Evolutionary conservation across 2,329 filamentous ascomycete genomes (phyloP).

Genomic region (Proliferodiscus dingleyae): DNA sequence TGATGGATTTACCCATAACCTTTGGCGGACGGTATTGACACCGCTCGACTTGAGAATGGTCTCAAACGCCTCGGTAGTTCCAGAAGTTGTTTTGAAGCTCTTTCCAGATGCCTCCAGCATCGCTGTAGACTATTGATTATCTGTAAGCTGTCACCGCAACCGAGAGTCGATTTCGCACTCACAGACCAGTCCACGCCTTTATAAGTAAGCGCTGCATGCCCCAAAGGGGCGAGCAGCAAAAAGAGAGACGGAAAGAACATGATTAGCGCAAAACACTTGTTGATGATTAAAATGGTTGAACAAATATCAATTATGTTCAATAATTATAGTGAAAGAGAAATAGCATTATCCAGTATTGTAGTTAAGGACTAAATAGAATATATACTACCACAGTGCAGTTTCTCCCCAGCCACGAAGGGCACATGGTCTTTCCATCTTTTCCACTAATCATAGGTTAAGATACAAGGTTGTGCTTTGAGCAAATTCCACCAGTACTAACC

Average conservation of each 20-base stretch:
- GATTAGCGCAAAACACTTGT: not conserved
- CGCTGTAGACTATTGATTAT: conserved; percentile 55
- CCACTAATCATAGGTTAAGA: too few species aligned
- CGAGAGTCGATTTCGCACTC: too few species aligned
- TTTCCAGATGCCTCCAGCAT: conserved; percentile 59
- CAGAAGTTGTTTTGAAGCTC: conserved; percentile 53
- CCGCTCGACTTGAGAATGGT: conserved; percentile 56
- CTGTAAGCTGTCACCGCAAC: too few species aligned
- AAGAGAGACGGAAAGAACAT: conserved; percentile 8
- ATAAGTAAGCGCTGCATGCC: conserved; percentile 46
- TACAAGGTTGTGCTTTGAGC: too few species aligned
- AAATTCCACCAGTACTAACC: too few species aligned
- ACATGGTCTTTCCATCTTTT: too few species aligned
- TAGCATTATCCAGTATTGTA: too few species aligned
- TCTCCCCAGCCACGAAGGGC: too few species aligned
- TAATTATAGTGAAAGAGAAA: too few species aligned
- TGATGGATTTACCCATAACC: conserved; percentile 65
- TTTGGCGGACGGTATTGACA: conserved; percentile 65
- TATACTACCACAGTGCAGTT: too few species aligned
- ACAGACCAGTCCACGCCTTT: conserved; percentile 69
- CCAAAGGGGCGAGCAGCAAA: conserved; percentile 1
- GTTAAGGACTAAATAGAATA: not conserved
- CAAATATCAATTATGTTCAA: too few species aligned
- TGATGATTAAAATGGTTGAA: not conserved
- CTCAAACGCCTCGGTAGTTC: conserved; percentile 52